phyloP scores from a whole-genome alignment of 2,329 filamentous ascomycete genomes.

The Colletotrichum chrysophilum region DNA sequence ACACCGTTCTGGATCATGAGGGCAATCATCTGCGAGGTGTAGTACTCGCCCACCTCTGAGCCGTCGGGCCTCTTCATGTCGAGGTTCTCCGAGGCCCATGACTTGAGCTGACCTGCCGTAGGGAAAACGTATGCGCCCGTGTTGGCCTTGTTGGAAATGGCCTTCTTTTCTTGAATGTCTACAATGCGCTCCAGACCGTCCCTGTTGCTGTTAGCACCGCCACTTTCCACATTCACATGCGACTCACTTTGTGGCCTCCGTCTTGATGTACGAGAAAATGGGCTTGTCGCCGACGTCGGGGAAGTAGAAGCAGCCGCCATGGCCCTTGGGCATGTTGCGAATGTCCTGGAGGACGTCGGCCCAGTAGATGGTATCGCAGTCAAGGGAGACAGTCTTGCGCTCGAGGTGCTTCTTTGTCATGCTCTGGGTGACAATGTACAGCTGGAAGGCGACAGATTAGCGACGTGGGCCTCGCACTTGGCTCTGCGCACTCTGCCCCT shows the following conservation, averaged over 20 bases:
- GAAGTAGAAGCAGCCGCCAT: slow-evolving; percentile 32
- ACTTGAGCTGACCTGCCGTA: slow-evolving; percentile 26
- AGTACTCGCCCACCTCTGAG: slow-evolving; percentile 30
- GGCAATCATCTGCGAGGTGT: slow-evolving; percentile 30
- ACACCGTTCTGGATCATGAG: slow-evolving; percentile 28
- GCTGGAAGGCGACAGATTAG: slow-evolving; percentile 15
- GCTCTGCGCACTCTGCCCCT: neutral
- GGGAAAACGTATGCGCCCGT: slow-evolving; percentile 33
- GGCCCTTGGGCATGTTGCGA: slow-evolving; percentile 28
- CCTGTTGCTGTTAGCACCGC: slow-evolving; percentile 2
- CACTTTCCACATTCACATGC: neutral
- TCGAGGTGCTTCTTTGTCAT: slow-evolving; percentile 31
- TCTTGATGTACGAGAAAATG: slow-evolving; percentile 35
- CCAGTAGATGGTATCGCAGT: slow-evolving; percentile 39
- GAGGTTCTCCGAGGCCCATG: slow-evolving; percentile 27
- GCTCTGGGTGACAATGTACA: slow-evolving; percentile 33
- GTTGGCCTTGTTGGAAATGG: slow-evolving; percentile 33
- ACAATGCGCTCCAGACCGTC: slow-evolving; percentile 26
- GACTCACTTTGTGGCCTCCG: slow-evolving; percentile 22
- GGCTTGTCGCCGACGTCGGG: slow-evolving; percentile 31
- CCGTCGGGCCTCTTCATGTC: slow-evolving; percentile 25
- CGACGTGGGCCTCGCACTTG: neutral
- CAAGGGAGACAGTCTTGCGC: slow-evolving; percentile 32
- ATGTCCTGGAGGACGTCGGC: slow-evolving; percentile 30
- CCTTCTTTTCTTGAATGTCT: slow-evolving; percentile 33